These are phyloP conservation scores for Tilletia indica DNA, from an alignment of 1,284 basidiomycete species.

Conservation along the genomic window DNA sequence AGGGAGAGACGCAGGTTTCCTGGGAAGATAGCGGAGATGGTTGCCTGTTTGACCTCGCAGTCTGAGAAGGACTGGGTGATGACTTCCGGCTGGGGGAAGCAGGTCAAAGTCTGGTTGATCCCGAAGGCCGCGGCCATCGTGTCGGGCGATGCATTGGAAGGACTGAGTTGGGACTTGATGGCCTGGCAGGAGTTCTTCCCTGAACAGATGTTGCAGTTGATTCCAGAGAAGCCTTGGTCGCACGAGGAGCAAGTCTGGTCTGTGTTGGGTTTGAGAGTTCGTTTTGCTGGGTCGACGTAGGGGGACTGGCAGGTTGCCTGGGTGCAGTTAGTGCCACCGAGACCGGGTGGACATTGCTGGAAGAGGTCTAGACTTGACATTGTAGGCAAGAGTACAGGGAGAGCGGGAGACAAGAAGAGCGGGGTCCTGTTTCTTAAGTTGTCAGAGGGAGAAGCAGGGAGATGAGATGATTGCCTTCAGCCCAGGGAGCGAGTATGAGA, in stretches of 20 bases:
- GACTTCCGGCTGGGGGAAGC: conserved; percentile 40
- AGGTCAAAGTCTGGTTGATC: conserved; percentile 32
- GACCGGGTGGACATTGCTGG: conserved; percentile 37
- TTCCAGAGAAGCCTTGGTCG: conserved; percentile 36
- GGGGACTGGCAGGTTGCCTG: conserved; percentile 40
- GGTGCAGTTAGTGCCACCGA: conserved; percentile 36
- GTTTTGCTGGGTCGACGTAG: conserved; percentile 31
- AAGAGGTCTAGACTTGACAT: conserved; percentile 36
- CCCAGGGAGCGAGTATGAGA: neutral
- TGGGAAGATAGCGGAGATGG: conserved; percentile 36
- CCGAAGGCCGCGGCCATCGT: conserved; percentile 6
- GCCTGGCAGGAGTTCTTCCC: conserved; percentile 33
- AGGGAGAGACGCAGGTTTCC: conserved; percentile 40
- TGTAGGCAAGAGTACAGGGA: neutral
- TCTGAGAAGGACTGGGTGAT: conserved; percentile 36
- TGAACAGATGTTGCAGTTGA: conserved; percentile 47
- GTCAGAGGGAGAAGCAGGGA: neutral
- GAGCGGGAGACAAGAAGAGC: neutral
- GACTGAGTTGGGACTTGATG: conserved; percentile 5
- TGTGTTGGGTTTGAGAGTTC: conserved; percentile 29
- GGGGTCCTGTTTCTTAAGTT: neutral
- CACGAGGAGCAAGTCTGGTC: conserved; percentile 31
- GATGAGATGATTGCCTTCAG: neutral
- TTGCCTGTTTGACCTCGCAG: conserved; percentile 32
- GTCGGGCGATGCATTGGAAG: too few species aligned